Evolutionary conservation across 2,329 filamentous ascomycete genomes (phyloP).

Genomic region (Capronia coronata): DNA sequence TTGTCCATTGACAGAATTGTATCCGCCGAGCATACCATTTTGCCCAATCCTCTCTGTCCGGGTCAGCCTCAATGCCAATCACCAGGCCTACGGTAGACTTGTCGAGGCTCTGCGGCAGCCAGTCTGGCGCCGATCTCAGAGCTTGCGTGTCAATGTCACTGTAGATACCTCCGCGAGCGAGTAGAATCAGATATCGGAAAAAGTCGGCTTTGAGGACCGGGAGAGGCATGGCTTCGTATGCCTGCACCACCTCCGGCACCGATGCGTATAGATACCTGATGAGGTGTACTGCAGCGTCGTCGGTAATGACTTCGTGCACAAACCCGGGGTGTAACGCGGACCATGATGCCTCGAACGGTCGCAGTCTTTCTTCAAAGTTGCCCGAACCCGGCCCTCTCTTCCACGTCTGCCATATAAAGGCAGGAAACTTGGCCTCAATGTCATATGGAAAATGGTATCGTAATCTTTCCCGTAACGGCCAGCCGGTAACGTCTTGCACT

Average conservation of each 20-base stretch:
- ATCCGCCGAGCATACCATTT: conserved; percentile 95
- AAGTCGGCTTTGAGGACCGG: conserved; percentile 74
- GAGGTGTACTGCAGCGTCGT: conserved; percentile 73
- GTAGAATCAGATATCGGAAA: conserved; percentile 67
- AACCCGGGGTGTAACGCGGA: conserved; percentile 80
- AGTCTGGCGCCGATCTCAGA: conserved; percentile 74
- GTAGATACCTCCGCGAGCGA: conserved; percentile 76
- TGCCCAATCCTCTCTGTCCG: conserved; percentile 84
- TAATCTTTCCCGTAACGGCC: conserved; percentile 71
- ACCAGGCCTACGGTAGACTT: conserved; percentile 75
- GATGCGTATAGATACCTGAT: conserved; percentile 81
- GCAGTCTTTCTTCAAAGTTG: conserved; percentile 67
- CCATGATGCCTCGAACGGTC: conserved; percentile 84
- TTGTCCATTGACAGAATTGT: conserved; percentile 99
- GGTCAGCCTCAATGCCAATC: conserved; percentile 92
- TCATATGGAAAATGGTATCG: conserved; percentile 94
- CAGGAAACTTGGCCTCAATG: conserved; percentile 78
- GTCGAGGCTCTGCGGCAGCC: conserved; percentile 75
- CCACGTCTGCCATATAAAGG: conserved; percentile 99
- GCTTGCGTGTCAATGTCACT: conserved; percentile 87
- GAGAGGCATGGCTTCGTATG: conserved; percentile 65
- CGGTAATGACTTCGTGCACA: conserved; percentile 94
- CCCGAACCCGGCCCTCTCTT: conserved; percentile 73
- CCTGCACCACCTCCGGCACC: conserved; percentile 69
- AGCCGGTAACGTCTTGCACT: conserved; percentile 62